Conservation (phyloP, 257 asterid species). For the Orobanche coerulescens region DNA sequence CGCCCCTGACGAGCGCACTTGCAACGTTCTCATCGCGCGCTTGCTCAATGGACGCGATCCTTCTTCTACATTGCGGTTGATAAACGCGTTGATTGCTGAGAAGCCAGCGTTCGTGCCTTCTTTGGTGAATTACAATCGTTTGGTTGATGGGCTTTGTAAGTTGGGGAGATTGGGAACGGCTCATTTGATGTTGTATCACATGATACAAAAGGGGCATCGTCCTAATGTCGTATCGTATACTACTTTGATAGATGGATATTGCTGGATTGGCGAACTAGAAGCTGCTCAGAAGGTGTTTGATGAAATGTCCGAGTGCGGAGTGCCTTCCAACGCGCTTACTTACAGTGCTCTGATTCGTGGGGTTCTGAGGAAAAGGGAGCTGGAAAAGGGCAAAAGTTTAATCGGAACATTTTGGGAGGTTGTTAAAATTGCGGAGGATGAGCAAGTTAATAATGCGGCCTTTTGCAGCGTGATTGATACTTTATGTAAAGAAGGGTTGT, state of each 20-base stretch:
- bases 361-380: slow-evolving; percentile 36
- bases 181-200: slow-evolving; percentile 53
- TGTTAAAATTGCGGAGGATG: slow-evolving; percentile 43
- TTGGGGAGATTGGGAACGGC: slow-evolving; percentile 39
- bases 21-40: slow-evolving; percentile 73
- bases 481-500: slow-evolving; percentile 73
- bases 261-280: slow-evolving; percentile 36
- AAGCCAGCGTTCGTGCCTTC: slow-evolving; percentile 71
- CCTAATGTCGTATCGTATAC: slow-evolving; percentile 70
- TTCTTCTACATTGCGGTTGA: slow-evolving; percentile 34
- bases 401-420: slow-evolving; percentile 50
- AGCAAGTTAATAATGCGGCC: slow-evolving; percentile 47
- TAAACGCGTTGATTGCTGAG: slow-evolving; percentile 36
- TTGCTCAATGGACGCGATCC: slow-evolving; percentile 51
- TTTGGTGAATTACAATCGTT: slow-evolving; percentile 66
- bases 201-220: slow-evolving; percentile 53
- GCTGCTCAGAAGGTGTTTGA: slow-evolving; percentile 59
- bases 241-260: slow-evolving; percentile 60
- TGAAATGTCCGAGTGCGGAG: slow-evolving; percentile 58
- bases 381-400: slow-evolving; percentile 39
- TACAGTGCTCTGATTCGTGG: slow-evolving; percentile 39
- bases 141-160: slow-evolving; percentile 52
- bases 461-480: slow-evolving; percentile 53
- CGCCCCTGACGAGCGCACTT: slow-evolving; percentile 74
- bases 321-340: slow-evolving; percentile 24